Conservation (phyloP, 495 filamentous ascomycete genomes). For the Penicillium bialowiezense region DNA sequence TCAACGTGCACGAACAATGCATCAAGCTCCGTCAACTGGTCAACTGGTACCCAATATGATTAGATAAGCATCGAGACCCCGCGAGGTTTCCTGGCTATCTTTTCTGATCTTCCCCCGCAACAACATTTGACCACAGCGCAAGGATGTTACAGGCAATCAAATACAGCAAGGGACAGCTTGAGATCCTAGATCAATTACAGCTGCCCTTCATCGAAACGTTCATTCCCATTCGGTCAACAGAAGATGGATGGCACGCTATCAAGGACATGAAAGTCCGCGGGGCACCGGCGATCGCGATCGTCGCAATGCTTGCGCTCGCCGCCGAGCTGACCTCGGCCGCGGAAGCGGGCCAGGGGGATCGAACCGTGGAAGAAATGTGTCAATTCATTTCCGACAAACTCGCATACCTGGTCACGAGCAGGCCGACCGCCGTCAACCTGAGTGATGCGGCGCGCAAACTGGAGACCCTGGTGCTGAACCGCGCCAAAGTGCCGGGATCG, state of each 20-base stretch:
- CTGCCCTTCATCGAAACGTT: conserved; percentile 86
- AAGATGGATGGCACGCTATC: conserved; percentile 91
- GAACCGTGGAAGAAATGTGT: conserved; percentile 55
- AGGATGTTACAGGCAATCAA: conserved; percentile 84
- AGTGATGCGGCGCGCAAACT: conserved; percentile 83
- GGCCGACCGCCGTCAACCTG: conserved; percentile 93
- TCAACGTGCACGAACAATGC: no score
- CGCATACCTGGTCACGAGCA: conserved; percentile 77
- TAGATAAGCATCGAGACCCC: no score
- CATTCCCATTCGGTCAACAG: conserved; percentile 65
- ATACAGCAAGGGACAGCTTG: conserved; percentile 71
- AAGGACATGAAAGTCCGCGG: conserved; percentile 91
- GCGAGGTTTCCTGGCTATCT: background rate
- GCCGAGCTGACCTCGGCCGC: conserved; percentile 45
- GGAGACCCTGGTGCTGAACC: conserved; percentile 50
- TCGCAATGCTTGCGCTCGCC: conserved; percentile 82
- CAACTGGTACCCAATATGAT: no score
- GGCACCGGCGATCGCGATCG: conserved; percentile 95
- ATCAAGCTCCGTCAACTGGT: no score
- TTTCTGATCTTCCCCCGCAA: background rate
- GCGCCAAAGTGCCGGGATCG: conserved; percentile 26
- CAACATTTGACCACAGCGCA: background rate
- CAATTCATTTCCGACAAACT: conserved; percentile 69
- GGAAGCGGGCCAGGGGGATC: conserved; percentile 20
- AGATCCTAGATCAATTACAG: conserved; percentile 86